Percentiles rank a stretch among this genome's conserved stretches.
Conservation (phyloP, 345 rosid species). For the Euphorbia tirucalli region DNA sequence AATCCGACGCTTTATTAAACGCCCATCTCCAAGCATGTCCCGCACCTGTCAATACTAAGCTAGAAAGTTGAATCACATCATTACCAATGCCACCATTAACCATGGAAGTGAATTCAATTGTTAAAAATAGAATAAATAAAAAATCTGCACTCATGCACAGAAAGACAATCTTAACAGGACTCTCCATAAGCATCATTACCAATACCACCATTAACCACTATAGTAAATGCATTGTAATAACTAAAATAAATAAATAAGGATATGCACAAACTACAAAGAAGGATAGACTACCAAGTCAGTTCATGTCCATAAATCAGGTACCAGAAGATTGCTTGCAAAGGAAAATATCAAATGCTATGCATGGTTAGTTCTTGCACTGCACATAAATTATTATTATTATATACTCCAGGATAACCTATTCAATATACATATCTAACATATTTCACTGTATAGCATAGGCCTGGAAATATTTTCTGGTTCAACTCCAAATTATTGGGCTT, state of each 20-base stretch:
- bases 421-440: not conserved
- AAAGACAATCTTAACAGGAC: not conserved
- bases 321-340: not conserved
- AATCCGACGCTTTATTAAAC: constrained; percentile 85
- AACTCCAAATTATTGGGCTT: not conserved
- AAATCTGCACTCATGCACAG: not conserved
- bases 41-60: constrained; percentile 60
- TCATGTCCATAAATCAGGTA: not conserved
- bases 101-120: constrained; percentile 7
- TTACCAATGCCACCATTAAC: not conserved
- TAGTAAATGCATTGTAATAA: not conserved
- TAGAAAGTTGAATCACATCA: constrained; percentile 11
- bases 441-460: not conserved
- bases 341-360: not conserved
- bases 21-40: constrained; percentile 98
- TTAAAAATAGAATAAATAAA: not conserved
- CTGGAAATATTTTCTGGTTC: not conserved
- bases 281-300: not conserved
- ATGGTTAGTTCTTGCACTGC: not conserved
- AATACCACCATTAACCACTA: not conserved
- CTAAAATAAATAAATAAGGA: not conserved
- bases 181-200: not conserved
- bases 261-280: not conserved
- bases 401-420: not conserved
- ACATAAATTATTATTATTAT: not conserved